Evolutionary conservation across 2,329 filamentous ascomycete genomes (phyloP).

Genomic region (Colletotrichum sp.): DNA sequence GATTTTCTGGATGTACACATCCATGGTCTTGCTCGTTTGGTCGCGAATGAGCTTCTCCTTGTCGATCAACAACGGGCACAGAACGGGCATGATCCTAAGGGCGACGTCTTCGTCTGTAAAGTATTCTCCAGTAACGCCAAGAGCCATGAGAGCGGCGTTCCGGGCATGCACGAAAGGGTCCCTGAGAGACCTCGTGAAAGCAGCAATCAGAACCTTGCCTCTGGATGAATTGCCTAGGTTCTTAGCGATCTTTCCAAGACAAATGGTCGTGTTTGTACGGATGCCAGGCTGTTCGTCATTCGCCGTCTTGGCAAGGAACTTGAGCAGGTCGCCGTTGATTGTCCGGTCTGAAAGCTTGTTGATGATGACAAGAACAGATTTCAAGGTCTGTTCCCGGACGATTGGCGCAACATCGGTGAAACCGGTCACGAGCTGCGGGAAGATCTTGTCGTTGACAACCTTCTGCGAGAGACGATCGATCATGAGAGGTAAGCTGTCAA

Average conservation of each 20-base stretch:
- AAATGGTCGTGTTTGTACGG: slow-evolving; percentile 97
- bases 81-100: slow-evolving; percentile 77
- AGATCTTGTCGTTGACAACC: slow-evolving; percentile 94
- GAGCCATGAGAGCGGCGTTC: slow-evolving; percentile 85
- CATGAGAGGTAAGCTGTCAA: slow-evolving; percentile 89
- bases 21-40: slow-evolving; percentile 87
- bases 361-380: slow-evolving; percentile 87
- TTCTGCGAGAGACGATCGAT: slow-evolving; percentile 90
- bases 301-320: slow-evolving; percentile 90
- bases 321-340: slow-evolving; percentile 91
- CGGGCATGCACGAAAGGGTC: slow-evolving; percentile 96
- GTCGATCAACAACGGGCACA: slow-evolving; percentile 87
- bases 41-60: slow-evolving; percentile 96
- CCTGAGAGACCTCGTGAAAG: slow-evolving; percentile 85
- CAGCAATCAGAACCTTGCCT: slow-evolving; percentile 89
- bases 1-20: slow-evolving; percentile 82
- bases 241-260: slow-evolving; percentile 92
- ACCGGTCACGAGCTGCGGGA: slow-evolving; percentile 92
- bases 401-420: slow-evolving; percentile 92
- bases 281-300: slow-evolving; percentile 98
- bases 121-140: slow-evolving; percentile 83
- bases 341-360: slow-evolving; percentile 89
- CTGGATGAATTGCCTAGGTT: slow-evolving; percentile 80
- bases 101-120: slow-evolving; percentile 93
- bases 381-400: slow-evolving; percentile 94